These are phyloP conservation scores for Calonectria naviculata DNA, from an alignment of 2,329 filamentous ascomycete genomes.

Conservation along the genomic window DNA sequence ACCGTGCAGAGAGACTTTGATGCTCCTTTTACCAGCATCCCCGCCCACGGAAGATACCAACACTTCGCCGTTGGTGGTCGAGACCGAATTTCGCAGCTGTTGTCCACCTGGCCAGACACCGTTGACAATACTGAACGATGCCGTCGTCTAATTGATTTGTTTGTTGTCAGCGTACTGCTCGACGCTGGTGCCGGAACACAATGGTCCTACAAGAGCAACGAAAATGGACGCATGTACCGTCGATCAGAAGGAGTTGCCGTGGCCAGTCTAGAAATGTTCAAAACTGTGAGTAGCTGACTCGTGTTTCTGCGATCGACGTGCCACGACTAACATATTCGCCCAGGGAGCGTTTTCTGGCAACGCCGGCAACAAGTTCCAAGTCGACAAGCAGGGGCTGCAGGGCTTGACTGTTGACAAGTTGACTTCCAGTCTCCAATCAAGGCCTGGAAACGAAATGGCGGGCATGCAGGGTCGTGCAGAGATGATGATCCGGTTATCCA, in stretches of 20 bases:
- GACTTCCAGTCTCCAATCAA: slow-evolving; percentile 86
- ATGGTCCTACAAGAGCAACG: slow-evolving; percentile 94
- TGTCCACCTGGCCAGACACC: slow-evolving; percentile 74
- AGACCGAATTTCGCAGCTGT: slow-evolving; percentile 77
- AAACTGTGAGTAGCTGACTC: slow-evolving; percentile 61
- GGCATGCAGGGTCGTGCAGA: slow-evolving; percentile 87
- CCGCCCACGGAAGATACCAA: slow-evolving; percentile 87
- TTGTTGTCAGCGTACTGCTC: slow-evolving; percentile 82
- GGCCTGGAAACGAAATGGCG: slow-evolving; percentile 81
- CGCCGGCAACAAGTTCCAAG: slow-evolving; percentile 83
- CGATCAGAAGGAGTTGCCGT: slow-evolving; percentile 90
- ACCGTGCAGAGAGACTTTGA: slow-evolving; percentile 62
- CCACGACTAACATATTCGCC: slow-evolving; percentile 28
- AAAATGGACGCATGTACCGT: slow-evolving; percentile 84
- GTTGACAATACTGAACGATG: slow-evolving; percentile 80
- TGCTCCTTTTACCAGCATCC: slow-evolving; percentile 72
- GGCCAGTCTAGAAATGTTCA: slow-evolving; percentile 89
- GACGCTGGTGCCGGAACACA: slow-evolving; percentile 90
- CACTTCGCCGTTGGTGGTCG: slow-evolving; percentile 85
- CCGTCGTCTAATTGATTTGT: slow-evolving; percentile 80
- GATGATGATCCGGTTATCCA: slow-evolving; percentile 79
- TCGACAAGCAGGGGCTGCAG: slow-evolving; percentile 85
- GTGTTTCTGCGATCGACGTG: background rate
- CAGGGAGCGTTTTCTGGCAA: slow-evolving; percentile 88
- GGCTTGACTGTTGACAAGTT: slow-evolving; percentile 79